These are phyloP conservation scores for Trichoderma citrinoviride DNA, from an alignment of 2,329 filamentous ascomycete species.

Conservation along the genomic window DNA sequence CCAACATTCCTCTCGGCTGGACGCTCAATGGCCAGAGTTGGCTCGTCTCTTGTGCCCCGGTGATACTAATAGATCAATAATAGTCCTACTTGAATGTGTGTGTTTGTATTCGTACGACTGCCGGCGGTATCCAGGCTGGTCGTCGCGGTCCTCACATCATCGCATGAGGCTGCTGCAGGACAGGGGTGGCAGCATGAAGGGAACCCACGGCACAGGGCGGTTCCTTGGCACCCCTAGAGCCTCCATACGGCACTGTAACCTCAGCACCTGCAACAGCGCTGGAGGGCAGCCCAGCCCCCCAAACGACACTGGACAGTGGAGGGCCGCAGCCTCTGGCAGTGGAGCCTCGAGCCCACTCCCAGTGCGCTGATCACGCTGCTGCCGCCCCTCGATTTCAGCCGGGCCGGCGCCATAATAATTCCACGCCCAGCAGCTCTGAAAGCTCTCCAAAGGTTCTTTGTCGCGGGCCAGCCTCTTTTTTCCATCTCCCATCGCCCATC, in stretches of 20 bases:
- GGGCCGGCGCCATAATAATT: conserved; percentile 6
- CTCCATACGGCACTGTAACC: not conserved
- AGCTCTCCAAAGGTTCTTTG: not conserved
- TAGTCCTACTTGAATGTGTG: no score
- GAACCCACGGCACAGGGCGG: not conserved
- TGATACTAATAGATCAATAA: no score
- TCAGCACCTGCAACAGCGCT: not conserved
- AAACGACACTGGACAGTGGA: not conserved
- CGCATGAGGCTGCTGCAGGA: not conserved
- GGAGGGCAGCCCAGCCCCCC: conserved; percentile 1
- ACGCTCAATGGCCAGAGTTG: not conserved
- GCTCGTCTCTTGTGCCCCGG: no score
- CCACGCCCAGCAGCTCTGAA: not conserved
- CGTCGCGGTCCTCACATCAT: not conserved
- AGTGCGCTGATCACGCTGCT: conserved; percentile 9
- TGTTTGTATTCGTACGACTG: no score
- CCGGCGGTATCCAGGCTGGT: no score
- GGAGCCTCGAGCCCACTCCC: not conserved
- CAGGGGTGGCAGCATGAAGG: not conserved
- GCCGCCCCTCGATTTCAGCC: conserved; percentile 14
- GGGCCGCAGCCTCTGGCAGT: not conserved
- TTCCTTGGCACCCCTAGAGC: not conserved
- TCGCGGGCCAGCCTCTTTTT: conserved; percentile 5
- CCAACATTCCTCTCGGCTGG: not conserved
- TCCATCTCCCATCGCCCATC: not conserved